Percentiles rank a stretch among this genome's conserved stretches.
phyloP scores from a whole-genome alignment of 2,329 filamentous ascomycete species.

The Penicillium fuscoglaucum region DNA sequence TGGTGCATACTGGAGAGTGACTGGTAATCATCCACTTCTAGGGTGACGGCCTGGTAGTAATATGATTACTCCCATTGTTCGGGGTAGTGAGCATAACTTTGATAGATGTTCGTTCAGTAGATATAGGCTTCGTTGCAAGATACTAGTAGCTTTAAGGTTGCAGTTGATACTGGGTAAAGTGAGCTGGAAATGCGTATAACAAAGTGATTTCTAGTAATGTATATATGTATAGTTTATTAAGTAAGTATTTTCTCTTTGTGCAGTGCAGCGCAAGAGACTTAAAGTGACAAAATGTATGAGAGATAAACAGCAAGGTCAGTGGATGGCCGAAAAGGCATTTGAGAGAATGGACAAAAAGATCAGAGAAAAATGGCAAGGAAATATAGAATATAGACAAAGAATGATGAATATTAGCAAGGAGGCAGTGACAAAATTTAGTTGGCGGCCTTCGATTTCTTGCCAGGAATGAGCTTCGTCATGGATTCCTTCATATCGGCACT shows the following conservation, averaged over 20 bases:
- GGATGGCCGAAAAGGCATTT: background rate
- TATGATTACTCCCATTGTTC: background rate
- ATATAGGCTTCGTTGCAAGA: background rate
- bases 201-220: background rate
- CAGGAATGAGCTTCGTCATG: conserved; percentile 11
- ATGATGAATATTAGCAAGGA: background rate
- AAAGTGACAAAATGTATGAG: background rate
- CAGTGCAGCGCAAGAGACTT: background rate
- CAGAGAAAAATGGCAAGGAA: background rate
- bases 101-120: too few species aligned
- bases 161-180: background rate
- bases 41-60: background rate
- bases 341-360: background rate
- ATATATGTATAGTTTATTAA: background rate
- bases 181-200: too few species aligned
- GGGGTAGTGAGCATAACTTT: background rate
- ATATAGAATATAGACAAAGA: background rate
- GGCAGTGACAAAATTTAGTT: background rate
- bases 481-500: conserved; percentile 18
- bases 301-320: background rate
- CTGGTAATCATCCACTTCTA: background rate
- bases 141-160: background rate
- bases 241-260: background rate
- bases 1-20: too few species aligned
- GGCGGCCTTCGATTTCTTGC: conserved; percentile 16